Evolutionary conservation across 129 eudicot species (phyloP).

Genomic region (Tagetes patula): DNA sequence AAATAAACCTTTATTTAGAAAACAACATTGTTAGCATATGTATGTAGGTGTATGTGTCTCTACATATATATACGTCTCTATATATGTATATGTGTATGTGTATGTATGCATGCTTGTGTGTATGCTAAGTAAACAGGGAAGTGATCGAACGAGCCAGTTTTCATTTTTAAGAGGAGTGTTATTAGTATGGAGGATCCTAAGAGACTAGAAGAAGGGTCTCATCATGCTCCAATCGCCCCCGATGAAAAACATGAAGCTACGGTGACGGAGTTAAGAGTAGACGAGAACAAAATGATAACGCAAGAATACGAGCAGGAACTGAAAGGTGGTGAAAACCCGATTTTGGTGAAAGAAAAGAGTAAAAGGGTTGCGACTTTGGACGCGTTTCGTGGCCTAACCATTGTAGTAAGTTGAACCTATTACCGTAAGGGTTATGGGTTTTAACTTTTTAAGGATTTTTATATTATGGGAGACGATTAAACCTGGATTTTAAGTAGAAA

Average conservation of each 20-base stretch:
- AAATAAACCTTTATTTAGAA: background rate
- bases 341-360: conserved; percentile 40
- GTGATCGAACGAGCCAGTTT: background rate
- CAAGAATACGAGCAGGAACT: background rate
- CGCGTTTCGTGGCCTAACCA: conserved; percentile 68
- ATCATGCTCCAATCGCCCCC: background rate
- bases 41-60: background rate
- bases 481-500: too few species aligned
- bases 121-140: background rate
- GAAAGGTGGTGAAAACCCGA: conserved; percentile 27
- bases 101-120: background rate
- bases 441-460: too few species aligned
- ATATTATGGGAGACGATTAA: too few species aligned
- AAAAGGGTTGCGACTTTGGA: conserved; percentile 74
- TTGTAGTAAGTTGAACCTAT: conserved; percentile 46
- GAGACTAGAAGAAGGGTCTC: conserved; percentile 46
- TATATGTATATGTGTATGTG: background rate
- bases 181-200: conserved; percentile 44
- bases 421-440: background rate
- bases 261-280: background rate
- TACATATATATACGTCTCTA: background rate
- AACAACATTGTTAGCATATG: background rate
- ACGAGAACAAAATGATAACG: conserved; percentile 1
- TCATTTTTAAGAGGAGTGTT: background rate
- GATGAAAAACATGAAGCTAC: conserved; percentile 10